phyloP scores from a whole-genome alignment of 768 basidiomycete genomes.

The Lentinula lateritia region DNA sequence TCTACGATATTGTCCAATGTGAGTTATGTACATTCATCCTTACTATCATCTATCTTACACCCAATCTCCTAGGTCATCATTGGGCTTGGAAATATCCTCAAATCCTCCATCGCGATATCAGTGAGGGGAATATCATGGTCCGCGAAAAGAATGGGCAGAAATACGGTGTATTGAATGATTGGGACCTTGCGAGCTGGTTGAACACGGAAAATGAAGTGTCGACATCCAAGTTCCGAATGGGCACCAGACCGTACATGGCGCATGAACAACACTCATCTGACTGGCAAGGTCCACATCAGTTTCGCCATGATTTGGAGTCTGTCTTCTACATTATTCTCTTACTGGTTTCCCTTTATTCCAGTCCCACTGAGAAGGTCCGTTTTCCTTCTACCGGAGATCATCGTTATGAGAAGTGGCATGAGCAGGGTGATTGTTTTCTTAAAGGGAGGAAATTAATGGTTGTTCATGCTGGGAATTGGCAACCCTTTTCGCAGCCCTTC shows the following conservation, averaged over 20 bases:
- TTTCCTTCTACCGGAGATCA: neutral
- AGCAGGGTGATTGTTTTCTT: no score
- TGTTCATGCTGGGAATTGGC: no score
- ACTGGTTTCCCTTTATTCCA: neutral
- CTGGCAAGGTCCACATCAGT: neutral
- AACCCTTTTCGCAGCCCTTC: no score
- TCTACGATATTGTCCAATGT: neutral
- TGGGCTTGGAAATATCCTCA: neutral
- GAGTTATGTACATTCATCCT: neutral
- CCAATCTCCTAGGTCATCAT: neutral
- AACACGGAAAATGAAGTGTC: neutral
- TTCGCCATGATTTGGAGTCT: neutral
- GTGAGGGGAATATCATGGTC: neutral
- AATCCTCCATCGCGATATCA: neutral
- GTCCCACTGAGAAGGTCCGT: neutral
- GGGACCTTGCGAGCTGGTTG: neutral
- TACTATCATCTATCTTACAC: neutral
- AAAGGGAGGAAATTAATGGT: no score
- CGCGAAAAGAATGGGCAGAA: neutral
- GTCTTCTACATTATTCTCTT: neutral
- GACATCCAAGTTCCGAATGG: neutral
- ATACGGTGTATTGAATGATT: neutral
- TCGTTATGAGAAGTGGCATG: neutral
- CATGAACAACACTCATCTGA: neutral
- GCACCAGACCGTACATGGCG: neutral